Evolutionary conservation across 257 asterid genomes (phyloP), one percentile per base, ranked within the genome.

Genomic region (Nicotiana tabacum): DNA sequence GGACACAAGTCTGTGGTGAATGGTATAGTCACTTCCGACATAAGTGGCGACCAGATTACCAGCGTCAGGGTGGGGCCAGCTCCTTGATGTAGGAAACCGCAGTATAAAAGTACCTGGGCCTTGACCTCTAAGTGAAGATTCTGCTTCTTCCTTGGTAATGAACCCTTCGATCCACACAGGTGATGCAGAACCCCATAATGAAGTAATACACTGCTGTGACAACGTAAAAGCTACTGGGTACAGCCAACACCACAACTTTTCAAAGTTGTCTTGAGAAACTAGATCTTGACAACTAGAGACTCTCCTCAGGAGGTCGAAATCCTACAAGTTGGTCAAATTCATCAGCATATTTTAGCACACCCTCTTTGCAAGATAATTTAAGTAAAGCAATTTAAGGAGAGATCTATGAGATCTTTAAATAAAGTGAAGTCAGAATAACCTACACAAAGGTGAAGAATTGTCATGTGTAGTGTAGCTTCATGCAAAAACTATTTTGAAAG

Each of bases 21-120:
- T 92, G 77, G 86, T 82, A 81, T 81, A 88, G 89, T 96, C 96
- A 18, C 62, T 85, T 24, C 94, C 96, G 60, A 96, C 89, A 66
- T 92, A 94, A 24, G 97, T 91, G 33, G 93, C 95, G 0, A 93
- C 94, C 70, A 94, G 88, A 86, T 88, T 90, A 55, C 99, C 99
- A 70, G 99, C 94, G 83, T 96, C 99, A 6, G 99, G 98, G 85
- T 96, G 99, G 66, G 99, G 99, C 99, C 99, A 96, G 92, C 95
- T 90, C 87, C 99, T 91, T 37, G 99, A 88, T 8, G 94, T 91
- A 51, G 99, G 98, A 83, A 96, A 94, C 68, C 98, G 92, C 55
- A 96, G 85, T 30, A 94, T 83, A 81, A 93, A 96, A 81, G 98
- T 92, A 51, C 99, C 98, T 4, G 97, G 97, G 56, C 84, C 90